Evolutionary conservation across 345 rosid species (phyloP).

Genomic region (Litchi chinensis): DNA sequence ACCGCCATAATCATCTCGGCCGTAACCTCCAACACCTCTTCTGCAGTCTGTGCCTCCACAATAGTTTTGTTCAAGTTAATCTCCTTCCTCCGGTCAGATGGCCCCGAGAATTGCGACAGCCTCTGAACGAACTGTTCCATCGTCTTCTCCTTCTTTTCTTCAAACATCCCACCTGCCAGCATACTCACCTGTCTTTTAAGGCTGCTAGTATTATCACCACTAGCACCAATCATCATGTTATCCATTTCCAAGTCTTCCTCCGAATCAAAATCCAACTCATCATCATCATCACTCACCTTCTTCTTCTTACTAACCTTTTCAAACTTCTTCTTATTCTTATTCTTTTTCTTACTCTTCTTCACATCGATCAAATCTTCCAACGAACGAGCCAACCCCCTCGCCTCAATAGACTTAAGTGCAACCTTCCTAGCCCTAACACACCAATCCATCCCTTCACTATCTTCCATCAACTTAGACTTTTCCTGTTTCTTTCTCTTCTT

Average conservation of each 20-base stretch:
- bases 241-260: conserved; percentile 42
- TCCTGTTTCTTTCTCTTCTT: conserved; percentile 59
- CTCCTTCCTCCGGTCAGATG: conserved; percentile 77
- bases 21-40: conserved; percentile 66
- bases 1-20: conserved; percentile 78
- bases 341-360: conserved; percentile 62
- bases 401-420: conserved; percentile 76
- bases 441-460: conserved; percentile 88
- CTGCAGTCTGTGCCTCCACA: conserved; percentile 81
- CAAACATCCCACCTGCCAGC: conserved; percentile 73
- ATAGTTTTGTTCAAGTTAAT: conserved; percentile 69
- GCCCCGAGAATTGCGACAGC: conserved; percentile 74
- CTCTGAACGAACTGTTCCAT: conserved; percentile 69
- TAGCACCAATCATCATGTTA: conserved; percentile 14
- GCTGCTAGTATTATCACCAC: conserved; percentile 33
- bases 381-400: conserved; percentile 56
- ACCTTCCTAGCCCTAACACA: conserved; percentile 76
- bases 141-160: conserved; percentile 60
- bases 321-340: conserved; percentile 54
- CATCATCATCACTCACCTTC: conserved; percentile 41
- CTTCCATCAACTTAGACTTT: conserved; percentile 48
- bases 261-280: conserved; percentile 38
- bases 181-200: conserved; percentile 53
- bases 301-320: conserved; percentile 35
- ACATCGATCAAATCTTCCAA: conserved; percentile 56